phyloP scores from a whole-genome alignment of 805 yeast species.

The Ogataea kodamae region DNA sequence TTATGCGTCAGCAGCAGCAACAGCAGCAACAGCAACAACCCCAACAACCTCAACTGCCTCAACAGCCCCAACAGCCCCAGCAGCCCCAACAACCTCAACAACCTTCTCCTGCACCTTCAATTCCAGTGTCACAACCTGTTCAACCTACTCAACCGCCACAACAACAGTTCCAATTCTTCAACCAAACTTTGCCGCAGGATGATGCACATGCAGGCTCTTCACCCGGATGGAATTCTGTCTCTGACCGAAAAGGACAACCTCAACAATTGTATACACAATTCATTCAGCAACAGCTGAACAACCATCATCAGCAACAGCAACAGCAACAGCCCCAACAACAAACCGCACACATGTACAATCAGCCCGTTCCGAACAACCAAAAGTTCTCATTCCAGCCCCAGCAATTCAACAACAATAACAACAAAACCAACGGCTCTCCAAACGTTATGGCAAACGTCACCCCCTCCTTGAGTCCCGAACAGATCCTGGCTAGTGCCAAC shows the following conservation, averaged over 20 bases:
- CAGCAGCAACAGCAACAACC: constrained; percentile 17
- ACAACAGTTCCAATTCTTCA: constrained; percentile 18
- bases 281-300: constrained; percentile 17
- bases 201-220: too few relatives aligned
- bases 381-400: constrained; percentile 16
- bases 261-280: constrained; percentile 22
- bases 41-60: constrained; percentile 7
- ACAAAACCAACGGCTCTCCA: constrained; percentile 4
- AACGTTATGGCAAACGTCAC: constrained; percentile 9
- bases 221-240: too few relatives aligned
- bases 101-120: constrained; percentile 8
- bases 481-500: constrained; percentile 32
- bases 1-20: constrained; percentile 29
- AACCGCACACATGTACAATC: constrained; percentile 19
- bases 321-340: constrained; percentile 14
- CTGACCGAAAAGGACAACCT: constrained; percentile 10
- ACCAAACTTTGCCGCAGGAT: constrained; percentile 14
- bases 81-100: constrained; percentile 12
- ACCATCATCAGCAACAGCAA: constrained; percentile 19
- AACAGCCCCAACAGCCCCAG: constrained; percentile 11
- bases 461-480: constrained; percentile 32
- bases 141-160: too few relatives aligned
- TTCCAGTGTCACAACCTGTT: too few relatives aligned
- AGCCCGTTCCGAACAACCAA: constrained; percentile 4
- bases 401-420: constrained; percentile 9